Base-by-base conservation (phyloP, 768 basidiomycete genomes). In the Trametes villosa region DNA sequence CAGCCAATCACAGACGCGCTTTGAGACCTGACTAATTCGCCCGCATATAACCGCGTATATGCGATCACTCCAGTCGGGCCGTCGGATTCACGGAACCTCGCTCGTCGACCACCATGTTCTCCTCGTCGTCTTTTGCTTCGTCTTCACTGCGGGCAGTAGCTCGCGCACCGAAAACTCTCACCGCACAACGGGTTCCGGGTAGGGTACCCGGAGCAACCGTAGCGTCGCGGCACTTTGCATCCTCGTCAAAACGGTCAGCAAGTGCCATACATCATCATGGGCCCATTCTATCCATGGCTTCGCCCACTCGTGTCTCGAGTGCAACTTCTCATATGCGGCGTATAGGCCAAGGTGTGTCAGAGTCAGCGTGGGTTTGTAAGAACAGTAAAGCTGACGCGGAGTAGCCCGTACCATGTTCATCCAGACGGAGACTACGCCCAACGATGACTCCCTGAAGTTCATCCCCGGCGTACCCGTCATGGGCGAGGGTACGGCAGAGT, bases 401-500 rank as follows among this genome's bases (percentile, higher is more conserved):
- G 27, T 60, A 93, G 91, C 77, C 33, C 86, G 95, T 24, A 89
- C 90, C 54, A 96, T 98, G 96, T 98, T 98, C 79, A 97, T 98
- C 58, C 97, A 99, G 76, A 98, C 96, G 5, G 96, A 98, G 77
- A 86, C 88, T 11, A 99, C 97, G 0, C 97, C 97, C 0, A 99
- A 99, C 73, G 92, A 94, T 31, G 94, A 98, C 72, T 96, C 96
- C 1, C 84, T 99, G 52, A 98, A 99, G 75, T 99, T 99, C 77
- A 94, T 99, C 59, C 97, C 96, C 1, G 97, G 97, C 0, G 81
- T 88, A 24, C 74, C 86, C 29, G 95, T 99, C 29, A 94, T 97
- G 87, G 85, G 84, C 40, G 84, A 86, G 26, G 94, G 94, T 44
- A 91, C 91, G 0, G 94, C 95, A 8, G 97, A 99, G 75, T 98